Base-by-base conservation (phyloP, 2,329 filamentous ascomycete genomes). In the Penicillium aurantiogriseum region DNA sequence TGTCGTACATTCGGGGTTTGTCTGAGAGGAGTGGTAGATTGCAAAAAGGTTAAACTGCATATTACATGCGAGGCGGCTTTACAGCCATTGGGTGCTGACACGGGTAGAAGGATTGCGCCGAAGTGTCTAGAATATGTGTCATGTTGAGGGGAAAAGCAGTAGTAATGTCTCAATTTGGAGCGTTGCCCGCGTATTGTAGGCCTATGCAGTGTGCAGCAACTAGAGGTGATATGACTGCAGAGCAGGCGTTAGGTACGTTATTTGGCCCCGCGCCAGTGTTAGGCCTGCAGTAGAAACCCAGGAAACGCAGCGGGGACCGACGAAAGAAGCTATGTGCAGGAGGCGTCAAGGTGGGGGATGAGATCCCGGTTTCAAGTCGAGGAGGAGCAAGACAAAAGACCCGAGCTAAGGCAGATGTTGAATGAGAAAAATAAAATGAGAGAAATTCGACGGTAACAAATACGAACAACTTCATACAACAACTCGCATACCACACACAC, bases 191-290 rank as follows among this genome's bases (percentile, higher is more conserved):
- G 19, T 27, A 17, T 8, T 43, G 25, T 44, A n/a, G 42, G 27
- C 21, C 21, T 38, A 60, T 54, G 61, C 57, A 47, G 36, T 42
- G 25, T 53, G 47, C 46, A 38, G 53, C 40, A 57, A 42, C 57
- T 58, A 58, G 55, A 58, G 47, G 60, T 54, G 58, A 63, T 54
- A 35, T 25, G 33, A 47, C 19, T 52, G 51, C 50, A 57, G 54
- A 39, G 45, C 36, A 27, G 44, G 13, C 48, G 53, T 51, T 19
- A 9, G 29, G n/a, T 21, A 19, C 15, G 42, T 36, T 48, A 47
- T 31, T 39, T 33, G 44, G 52, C 17, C 36, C 36, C 35, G 23
- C 44, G 27, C 52, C 45, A 50, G 40, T 40, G 31, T 25, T 39
- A 21, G 40, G 27, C 40, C 19, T 45, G 54, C 54, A 53, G 48